Conservation (phyloP, 1,284 basidiomycete genomes). For the Agaricales sp. region DNA sequence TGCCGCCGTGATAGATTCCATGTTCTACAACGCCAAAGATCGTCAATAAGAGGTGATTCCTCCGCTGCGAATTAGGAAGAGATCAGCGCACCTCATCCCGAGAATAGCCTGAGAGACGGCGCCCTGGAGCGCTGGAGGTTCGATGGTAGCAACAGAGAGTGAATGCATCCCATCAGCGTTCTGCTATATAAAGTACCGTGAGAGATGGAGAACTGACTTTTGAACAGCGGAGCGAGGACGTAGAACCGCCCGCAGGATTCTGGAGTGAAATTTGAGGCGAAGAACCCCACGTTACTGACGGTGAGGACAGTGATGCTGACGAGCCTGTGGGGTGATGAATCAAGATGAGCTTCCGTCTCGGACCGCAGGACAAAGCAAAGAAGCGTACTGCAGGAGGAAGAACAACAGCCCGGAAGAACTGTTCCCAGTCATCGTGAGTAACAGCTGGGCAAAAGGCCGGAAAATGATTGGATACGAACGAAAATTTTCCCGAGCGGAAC, state of each 20-base stretch:
- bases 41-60: no score
- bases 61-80: neutral
- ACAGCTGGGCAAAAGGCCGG: neutral
- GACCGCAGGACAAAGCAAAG: neutral
- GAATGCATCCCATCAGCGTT: no score
- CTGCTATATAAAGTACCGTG: neutral
- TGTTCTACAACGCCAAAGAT: neutral
- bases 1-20: neutral
- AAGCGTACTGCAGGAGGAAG: slow-evolving; percentile 1
- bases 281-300: neutral
- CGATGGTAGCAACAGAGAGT: neutral
- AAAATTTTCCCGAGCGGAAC: neutral
- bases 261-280: neutral
- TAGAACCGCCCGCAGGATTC: neutral
- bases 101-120: neutral
- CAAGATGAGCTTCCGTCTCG: neutral
- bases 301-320: neutral
- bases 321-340: neutral
- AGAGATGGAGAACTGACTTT: neutral
- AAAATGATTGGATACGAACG: neutral
- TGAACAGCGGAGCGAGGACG: neutral
- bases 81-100: neutral
- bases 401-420: neutral
- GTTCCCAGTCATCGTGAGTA: neutral
- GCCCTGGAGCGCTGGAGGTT: neutral